Evolutionary conservation across 1,284 basidiomycete species (phyloP), one percentile per base, ranked within the genome.

Genomic region (Trichosporon faecale): DNA sequence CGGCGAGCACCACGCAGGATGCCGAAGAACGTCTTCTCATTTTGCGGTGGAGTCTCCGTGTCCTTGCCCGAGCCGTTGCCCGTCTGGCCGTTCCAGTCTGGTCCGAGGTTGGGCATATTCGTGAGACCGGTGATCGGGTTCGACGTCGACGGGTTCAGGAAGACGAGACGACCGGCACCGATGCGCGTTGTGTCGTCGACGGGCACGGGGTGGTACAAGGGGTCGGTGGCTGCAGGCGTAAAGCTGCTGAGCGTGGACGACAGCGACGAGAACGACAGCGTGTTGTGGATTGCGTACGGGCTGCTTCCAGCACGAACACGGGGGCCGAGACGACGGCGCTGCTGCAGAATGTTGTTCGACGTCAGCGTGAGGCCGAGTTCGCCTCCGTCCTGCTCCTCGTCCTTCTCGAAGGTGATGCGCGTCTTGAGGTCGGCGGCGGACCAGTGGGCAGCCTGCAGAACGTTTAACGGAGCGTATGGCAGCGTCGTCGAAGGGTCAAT

Each of bases 381-480:
- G 31, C 73, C 69, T 9, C 7, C 29, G 14, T 77, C 74, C 12
- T 71, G 65, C 3, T 67, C 64, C 1, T 57, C 46, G 7, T 65
- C 35, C 7, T 73, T 71, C 25, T 72, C 72, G 7, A 71, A 72
- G 4, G 72, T 71, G 63, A 83, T 76, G 25, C 78, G 76, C 33
- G 77, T 73, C 66, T 77, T 76, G 7, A 80, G 73, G 66, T 83
- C 79, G 8, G 81, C 77, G 5, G 79, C 79, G n/a, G 80, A 68
- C 93, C 93, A 95, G 73, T 91, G 88, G 1, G 93, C 90, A 0
- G 88, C 86, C 78, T 95, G 91, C 6, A 95, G 82, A 5, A 89
- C 85, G 7, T 85, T 75, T 27, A 91, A 83, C 0, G 91, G 87
- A 2, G 91, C 91, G 79, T 89, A 93, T 0, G 89, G 87, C n/a